These are phyloP conservation scores for Penicillium samsonianum DNA, from an alignment of 495 filamentous ascomycete species.

Conservation along the genomic window DNA sequence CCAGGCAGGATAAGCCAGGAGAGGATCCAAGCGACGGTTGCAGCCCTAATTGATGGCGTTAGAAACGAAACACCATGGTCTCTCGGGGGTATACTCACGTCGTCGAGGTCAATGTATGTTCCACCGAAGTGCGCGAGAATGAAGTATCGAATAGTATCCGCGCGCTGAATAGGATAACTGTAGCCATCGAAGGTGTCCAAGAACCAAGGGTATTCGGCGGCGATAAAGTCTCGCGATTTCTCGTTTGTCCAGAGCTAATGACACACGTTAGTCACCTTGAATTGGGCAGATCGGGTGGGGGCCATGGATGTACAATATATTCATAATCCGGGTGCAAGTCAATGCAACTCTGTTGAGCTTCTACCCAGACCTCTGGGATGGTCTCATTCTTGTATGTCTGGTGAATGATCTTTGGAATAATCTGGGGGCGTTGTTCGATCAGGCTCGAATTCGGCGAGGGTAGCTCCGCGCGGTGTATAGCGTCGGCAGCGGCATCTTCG, in stretches of 20 bases:
- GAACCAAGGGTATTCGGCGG: slow-evolving; percentile 82
- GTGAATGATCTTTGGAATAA: slow-evolving; percentile 89
- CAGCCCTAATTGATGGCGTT: slow-evolving; percentile 64
- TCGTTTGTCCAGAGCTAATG: slow-evolving; percentile 83
- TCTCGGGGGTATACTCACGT: slow-evolving; percentile 54
- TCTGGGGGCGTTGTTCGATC: slow-evolving; percentile 58
- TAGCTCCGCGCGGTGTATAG: slow-evolving; percentile 63
- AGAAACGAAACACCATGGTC: slow-evolving; percentile 8
- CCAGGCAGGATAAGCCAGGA: slow-evolving; percentile 81
- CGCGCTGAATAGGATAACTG: slow-evolving; percentile 78
- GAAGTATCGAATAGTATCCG: slow-evolving; percentile 87
- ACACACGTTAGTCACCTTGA: slow-evolving; percentile 19
- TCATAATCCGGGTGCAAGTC: slow-evolving; percentile 77
- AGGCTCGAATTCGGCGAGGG: slow-evolving; percentile 63
- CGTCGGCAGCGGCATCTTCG: slow-evolving; percentile 65
- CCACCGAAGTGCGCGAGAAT: slow-evolving; percentile 81
- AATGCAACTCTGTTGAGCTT: slow-evolving; percentile 72
- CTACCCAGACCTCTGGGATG: slow-evolving; percentile 73
- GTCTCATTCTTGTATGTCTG: slow-evolving; percentile 81
- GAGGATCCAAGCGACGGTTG: slow-evolving; percentile 75
- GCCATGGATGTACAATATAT: slow-evolving; percentile 63
- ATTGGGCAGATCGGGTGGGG: background rate
- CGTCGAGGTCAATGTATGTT: slow-evolving; percentile 87
- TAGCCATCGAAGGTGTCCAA: slow-evolving; percentile 81
- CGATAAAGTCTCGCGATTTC: slow-evolving; percentile 73